Percentiles rank a stretch among this genome's conserved stretches.
phyloP scores from a whole-genome alignment of 2,329 filamentous ascomycete genomes.

The Rhytidhysteron rufulum region DNA sequence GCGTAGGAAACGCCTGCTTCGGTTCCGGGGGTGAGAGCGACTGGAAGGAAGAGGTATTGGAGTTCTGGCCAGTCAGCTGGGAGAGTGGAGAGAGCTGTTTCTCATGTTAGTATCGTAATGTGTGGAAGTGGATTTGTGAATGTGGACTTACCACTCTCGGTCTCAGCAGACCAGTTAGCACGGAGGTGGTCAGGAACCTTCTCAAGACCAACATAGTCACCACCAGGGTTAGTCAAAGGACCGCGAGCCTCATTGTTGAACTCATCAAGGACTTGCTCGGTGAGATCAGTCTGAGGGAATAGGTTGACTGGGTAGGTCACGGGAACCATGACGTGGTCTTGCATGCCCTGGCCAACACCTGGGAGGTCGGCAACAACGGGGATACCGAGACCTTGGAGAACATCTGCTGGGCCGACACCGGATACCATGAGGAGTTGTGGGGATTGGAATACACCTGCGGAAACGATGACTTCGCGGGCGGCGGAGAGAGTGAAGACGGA shows the following conservation, averaged over 20 bases:
- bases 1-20: constrained; percentile 20
- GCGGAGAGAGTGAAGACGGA: constrained; percentile 4
- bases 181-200: constrained; percentile 1
- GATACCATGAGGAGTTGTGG: constrained; percentile 54
- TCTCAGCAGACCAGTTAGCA: background rate
- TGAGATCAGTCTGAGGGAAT: background rate
- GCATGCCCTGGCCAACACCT: constrained; percentile 5
- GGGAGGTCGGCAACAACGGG: constrained; percentile 2
- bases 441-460: constrained; percentile 44
- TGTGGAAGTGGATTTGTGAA: too few species aligned
- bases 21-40: constrained; percentile 2
- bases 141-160: too few species aligned
- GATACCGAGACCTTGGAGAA: constrained; percentile 1
- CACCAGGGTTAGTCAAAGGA: background rate
- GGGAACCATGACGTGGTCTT: constrained; percentile 2
- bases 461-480: constrained; percentile 2
- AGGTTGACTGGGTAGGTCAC: background rate
- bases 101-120: background rate
- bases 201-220: constrained; percentile 1
- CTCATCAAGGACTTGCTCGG: background rate
- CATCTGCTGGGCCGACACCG: constrained; percentile 3
- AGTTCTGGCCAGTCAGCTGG: constrained; percentile 10
- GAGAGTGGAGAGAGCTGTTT: background rate
- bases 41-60: constrained; percentile 2
- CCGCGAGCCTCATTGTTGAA: constrained; percentile 1